Evolutionary conservation across 371 early-diverging fungal species (phyloP).

Genomic region (Mortierella sp.): DNA sequence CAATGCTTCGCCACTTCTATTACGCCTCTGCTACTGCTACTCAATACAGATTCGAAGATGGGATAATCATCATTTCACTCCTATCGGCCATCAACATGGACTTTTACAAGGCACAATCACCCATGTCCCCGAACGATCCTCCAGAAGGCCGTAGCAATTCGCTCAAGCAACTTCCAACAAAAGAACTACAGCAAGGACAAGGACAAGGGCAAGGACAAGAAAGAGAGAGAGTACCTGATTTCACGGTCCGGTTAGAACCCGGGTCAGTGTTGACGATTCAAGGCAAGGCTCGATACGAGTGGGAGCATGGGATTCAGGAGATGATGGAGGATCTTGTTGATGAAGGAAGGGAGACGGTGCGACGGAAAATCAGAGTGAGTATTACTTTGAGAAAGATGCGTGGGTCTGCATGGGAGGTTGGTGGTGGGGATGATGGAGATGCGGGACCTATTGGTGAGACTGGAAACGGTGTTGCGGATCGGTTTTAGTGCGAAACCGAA

Average conservation of each 20-base stretch:
- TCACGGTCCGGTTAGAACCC: constrained; percentile 42
- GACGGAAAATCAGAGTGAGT: constrained; percentile 46
- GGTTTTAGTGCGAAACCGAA: neutral
- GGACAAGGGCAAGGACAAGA: neutral
- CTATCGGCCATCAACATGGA: constrained; percentile 53
- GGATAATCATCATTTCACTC: constrained; percentile 47
- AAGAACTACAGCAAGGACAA: neutral
- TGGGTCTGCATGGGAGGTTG: constrained; percentile 41
- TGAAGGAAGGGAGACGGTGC: constrained; percentile 28
- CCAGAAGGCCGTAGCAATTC: constrained; percentile 20
- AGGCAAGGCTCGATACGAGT: constrained; percentile 40
- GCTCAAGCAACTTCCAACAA: neutral
- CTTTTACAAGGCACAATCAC: constrained; percentile 43
- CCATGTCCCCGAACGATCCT: constrained; percentile 42
- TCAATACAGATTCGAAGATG: constrained; percentile 49
- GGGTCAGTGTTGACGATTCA: constrained; percentile 50
- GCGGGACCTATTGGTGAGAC: neutral
- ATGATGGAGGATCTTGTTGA: constrained; percentile 20
- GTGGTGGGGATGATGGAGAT: constrained; percentile 8
- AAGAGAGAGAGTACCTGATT: constrained; percentile 12
- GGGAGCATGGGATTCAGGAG: constrained; percentile 58
- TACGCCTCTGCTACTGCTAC: neutral
- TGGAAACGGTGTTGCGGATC: constrained; percentile 41
- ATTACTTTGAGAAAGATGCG: constrained; percentile 53
- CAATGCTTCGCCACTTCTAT: neutral